These are phyloP conservation scores for Saturnispora dispora DNA, from an alignment of 805 yeast genomes.

Conservation along the genomic window DNA sequence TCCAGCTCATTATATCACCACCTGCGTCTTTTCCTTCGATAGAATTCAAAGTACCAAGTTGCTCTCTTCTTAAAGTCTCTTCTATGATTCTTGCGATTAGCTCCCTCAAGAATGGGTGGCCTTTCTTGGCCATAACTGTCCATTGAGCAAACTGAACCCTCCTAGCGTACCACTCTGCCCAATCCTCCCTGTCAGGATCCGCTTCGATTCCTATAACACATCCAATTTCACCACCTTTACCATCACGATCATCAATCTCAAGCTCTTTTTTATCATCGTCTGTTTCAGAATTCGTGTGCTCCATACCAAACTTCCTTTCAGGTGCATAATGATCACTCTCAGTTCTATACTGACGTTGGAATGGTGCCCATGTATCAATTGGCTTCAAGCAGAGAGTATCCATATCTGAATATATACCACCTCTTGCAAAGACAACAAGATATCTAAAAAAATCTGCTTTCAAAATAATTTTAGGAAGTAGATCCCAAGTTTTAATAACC, in stretches of 20 bases:
- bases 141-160: constrained; percentile 94
- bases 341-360: not conserved
- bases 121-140: constrained; percentile 85
- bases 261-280: not conserved
- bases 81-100: constrained; percentile 72
- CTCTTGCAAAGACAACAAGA: constrained; percentile 76
- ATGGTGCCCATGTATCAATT: constrained; percentile 56
- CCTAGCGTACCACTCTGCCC: constrained; percentile 90
- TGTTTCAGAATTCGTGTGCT: not conserved
- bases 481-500: constrained; percentile 62
- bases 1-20: constrained; percentile 83
- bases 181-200: constrained; percentile 91
- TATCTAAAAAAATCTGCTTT: constrained; percentile 94
- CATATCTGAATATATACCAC: constrained; percentile 88
- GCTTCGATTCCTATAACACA: constrained; percentile 89
- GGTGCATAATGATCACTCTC: not conserved
- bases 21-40: constrained; percentile 56
- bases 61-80: constrained; percentile 50
- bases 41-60: constrained; percentile 36
- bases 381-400: constrained; percentile 77
- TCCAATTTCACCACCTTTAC: constrained; percentile 40
- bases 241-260: constrained; percentile 36
- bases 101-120: constrained; percentile 84
- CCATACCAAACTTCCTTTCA: not conserved
- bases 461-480: constrained; percentile 72